Evolutionary conservation across 176 grass and related monocot species (phyloP).

Genomic region (Puya raimondii): DNA sequence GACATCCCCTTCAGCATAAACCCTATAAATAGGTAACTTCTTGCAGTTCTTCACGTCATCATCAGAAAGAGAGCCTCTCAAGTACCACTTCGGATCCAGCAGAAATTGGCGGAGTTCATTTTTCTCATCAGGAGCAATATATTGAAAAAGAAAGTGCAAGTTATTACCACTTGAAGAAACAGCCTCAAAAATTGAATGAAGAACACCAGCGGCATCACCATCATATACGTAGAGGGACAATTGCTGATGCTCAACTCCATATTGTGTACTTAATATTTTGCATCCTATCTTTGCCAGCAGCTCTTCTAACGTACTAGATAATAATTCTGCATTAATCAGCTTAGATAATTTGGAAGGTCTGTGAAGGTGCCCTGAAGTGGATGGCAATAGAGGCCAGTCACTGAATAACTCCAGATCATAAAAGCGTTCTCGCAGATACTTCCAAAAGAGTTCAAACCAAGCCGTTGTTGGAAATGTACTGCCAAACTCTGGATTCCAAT

Average conservation of each 20-base stretch:
- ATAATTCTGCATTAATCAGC: conserved; percentile 56
- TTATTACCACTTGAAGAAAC: conserved; percentile 42
- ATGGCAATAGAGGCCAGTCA: conserved; percentile 94
- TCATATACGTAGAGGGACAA: conserved; percentile 65
- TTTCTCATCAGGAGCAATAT: conserved; percentile 59
- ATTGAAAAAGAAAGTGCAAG: conserved; percentile 49
- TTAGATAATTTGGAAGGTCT: conserved; percentile 59
- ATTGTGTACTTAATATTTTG: conserved; percentile 64
- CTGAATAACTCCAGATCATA: conserved; percentile 73
- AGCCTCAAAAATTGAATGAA: conserved; percentile 70
- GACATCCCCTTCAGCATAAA: conserved; percentile 49
- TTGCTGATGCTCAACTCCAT: conserved; percentile 45
- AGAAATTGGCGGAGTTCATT: conserved; percentile 74
- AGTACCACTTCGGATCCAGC: conserved; percentile 94
- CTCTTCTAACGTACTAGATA: conserved; percentile 53
- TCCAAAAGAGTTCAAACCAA: conserved; percentile 97
- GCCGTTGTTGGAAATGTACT: conserved; percentile 40
- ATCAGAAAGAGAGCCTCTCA: conserved; percentile 46
- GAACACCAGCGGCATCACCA: conserved; percentile 58
- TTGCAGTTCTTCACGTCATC: conserved; percentile 65
- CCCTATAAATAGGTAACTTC: conserved; percentile 71
- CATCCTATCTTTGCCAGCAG: conserved; percentile 75
- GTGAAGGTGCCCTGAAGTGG: conserved; percentile 68
- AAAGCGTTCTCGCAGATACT: conserved; percentile 46
- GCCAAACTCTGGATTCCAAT: conserved; percentile 53